Base-by-base conservation (phyloP, 2,329 filamentous ascomycete genomes). In the Aspergillus pseudotamarii region DNA sequence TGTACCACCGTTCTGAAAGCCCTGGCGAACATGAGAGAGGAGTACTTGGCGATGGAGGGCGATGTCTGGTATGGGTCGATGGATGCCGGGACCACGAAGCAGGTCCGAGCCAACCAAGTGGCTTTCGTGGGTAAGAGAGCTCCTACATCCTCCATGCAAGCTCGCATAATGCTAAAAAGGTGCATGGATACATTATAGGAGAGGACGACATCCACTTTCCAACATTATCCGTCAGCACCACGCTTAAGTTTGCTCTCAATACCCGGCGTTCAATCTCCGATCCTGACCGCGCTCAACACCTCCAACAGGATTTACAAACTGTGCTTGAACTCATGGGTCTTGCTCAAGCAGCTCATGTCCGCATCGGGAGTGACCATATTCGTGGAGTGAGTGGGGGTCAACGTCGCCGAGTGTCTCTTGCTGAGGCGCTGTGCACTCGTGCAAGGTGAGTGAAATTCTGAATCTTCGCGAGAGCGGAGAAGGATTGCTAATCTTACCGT, bases 311-410 rank as follows among this genome's bases (percentile, higher is more conserved):
- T 19, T 9, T 41, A 41, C 38, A 41, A 2, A 41, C 38, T 4
- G 38, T 41, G 38, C 38, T 41, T 41, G 19, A 41, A n/a, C 38
- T 41, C 38, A 41, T 41, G 38, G 38, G 38, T 14, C n/a, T 28
- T 8, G 12, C 45, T 67, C n/a, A 36, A 34, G 41, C 61, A 64
- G 57, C 53, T 58, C 0, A 80, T 94, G 6, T 90, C 94, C 71
- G 90, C 89, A 91, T 96, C n/a, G 93, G 93, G 16, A 89, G 93
- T 66, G 85, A 87, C 0, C 91, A 93, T 65, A 84, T 94, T n/a
- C 88, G 91, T 58, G 92, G 92, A 75, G 84, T 94, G 1, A 91
- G 88, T 53, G 91, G 90, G 64, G 91, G 89, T 63, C 91, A 93
- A 78, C 82, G 89, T 58, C 92, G 92, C 80, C 87, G 90, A 68